Conservation (phyloP, 1,284 basidiomycete species). For the Cryptococcus hybrid region DNA sequence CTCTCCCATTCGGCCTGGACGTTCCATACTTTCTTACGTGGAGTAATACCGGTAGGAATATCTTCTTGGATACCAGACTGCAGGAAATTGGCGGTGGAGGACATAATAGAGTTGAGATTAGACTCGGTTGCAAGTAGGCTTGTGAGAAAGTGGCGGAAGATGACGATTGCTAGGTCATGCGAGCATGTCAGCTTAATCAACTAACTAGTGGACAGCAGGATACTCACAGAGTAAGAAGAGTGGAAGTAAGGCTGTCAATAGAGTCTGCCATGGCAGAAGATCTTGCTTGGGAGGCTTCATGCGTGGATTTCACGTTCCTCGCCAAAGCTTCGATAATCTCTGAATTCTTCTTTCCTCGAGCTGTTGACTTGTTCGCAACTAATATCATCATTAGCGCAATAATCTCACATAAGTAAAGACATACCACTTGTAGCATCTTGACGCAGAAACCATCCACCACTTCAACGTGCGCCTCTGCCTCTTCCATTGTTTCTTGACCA, state of each 20-base stretch:
- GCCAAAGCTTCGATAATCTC: slow-evolving; percentile 11
- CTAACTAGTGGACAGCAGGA: not conserved
- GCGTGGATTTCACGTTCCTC: slow-evolving; percentile 9
- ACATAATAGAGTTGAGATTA: slow-evolving; percentile 27
- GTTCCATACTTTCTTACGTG: slow-evolving; percentile 47
- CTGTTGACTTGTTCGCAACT: slow-evolving; percentile 12
- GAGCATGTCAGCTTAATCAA: not conserved
- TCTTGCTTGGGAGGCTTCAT: slow-evolving; percentile 14
- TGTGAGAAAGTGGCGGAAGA: slow-evolving; percentile 18
- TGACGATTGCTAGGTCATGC: slow-evolving; percentile 21
- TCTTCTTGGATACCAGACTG: slow-evolving; percentile 45
- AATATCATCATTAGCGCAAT: not conserved
- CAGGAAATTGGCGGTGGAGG: slow-evolving; percentile 37
- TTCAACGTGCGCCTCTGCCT: slow-evolving; percentile 23
- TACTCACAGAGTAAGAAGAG: slow-evolving; percentile 30
- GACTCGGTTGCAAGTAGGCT: slow-evolving; percentile 17
- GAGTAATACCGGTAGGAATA: slow-evolving; percentile 52
- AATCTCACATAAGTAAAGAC: slow-evolving; percentile 2
- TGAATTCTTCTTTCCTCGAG: slow-evolving; percentile 14
- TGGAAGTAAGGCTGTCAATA: slow-evolving; percentile 16
- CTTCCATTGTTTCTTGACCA: slow-evolving; percentile 17
- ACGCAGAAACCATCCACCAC: slow-evolving; percentile 29
- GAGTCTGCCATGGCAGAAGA: slow-evolving; percentile 11
- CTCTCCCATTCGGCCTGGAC: slow-evolving; percentile 43
- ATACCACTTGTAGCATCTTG: slow-evolving; percentile 22